phyloP scores from a whole-genome alignment of 2,329 filamentous ascomycete species.

The Herpotrichia juniperi region DNA sequence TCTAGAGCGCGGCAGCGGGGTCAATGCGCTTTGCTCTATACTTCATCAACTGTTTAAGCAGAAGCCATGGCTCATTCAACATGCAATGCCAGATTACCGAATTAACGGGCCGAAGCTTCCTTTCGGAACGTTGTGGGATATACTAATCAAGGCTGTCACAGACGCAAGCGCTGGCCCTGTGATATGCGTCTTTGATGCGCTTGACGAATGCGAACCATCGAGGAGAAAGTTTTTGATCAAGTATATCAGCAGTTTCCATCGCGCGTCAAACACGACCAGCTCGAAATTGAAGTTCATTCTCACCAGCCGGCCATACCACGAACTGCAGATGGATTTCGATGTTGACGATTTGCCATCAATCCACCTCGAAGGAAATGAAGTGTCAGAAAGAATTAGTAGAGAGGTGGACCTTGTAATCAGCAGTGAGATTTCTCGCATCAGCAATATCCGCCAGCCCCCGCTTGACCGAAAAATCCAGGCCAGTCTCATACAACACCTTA shows the following conservation, averaged over 20 bases:
- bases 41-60: constrained; percentile 12
- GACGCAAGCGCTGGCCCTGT: constrained; percentile 14
- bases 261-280: not conserved
- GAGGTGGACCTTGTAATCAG: constrained; percentile 44
- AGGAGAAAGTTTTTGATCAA: constrained; percentile 13
- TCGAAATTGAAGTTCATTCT: constrained; percentile 41
- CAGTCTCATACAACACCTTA: constrained; percentile 31
- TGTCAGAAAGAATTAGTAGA: constrained; percentile 27
- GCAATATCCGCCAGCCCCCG: not conserved
- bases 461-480: not conserved
- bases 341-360: constrained; percentile 11
- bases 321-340: constrained; percentile 23
- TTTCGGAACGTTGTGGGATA: constrained; percentile 8
- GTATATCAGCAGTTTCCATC: constrained; percentile 10
- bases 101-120: not conserved
- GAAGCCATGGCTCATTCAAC: not conserved
- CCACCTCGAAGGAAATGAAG: constrained; percentile 27
- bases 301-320: constrained; percentile 38
- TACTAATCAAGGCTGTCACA: constrained; percentile 1
- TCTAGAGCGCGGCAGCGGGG: constrained; percentile 2
- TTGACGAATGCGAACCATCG: constrained; percentile 38
- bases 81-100: not conserved
- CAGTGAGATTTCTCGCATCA: constrained; percentile 15
- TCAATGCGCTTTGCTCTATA: constrained; percentile 9
- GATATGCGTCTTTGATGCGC: constrained; percentile 38